Percentiles rank a stretch among this genome's conserved stretches.
Conservation (phyloP, 2,329 filamentous ascomycete genomes). For the Myriosclerotinia duriaeana region DNA sequence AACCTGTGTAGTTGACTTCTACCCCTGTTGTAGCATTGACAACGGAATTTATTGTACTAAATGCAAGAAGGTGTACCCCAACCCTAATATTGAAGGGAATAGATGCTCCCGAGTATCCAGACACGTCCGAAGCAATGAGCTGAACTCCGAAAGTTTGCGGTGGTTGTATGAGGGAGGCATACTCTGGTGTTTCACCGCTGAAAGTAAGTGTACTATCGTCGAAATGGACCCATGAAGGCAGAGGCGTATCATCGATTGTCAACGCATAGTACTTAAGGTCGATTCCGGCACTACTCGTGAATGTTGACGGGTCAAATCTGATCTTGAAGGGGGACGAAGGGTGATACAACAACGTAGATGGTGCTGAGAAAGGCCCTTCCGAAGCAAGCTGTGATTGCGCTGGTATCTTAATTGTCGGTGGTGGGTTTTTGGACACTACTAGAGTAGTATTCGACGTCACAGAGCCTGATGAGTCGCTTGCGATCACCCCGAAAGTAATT, state of each 20-base stretch:
- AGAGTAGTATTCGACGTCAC: slow-evolving; percentile 66
- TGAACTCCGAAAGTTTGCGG: slow-evolving; percentile 72
- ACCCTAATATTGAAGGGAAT: slow-evolving; percentile 70
- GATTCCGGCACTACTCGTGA: slow-evolving; percentile 47
- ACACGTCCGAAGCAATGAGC: slow-evolving; percentile 74
- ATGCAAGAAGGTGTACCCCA: slow-evolving; percentile 66
- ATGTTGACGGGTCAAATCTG: slow-evolving; percentile 58
- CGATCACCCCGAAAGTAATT: slow-evolving; percentile 60
- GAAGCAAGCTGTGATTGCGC: slow-evolving; percentile 57
- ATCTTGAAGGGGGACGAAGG: slow-evolving; percentile 55
- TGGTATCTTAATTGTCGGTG: slow-evolving; percentile 56
- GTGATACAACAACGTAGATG: slow-evolving; percentile 57
- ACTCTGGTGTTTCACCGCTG: slow-evolving; percentile 66
- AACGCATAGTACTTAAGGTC: slow-evolving; percentile 73
- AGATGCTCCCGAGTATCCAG: slow-evolving; percentile 70
- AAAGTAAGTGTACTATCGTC: slow-evolving; percentile 64
- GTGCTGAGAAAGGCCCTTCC: slow-evolving; percentile 60
- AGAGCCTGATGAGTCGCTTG: slow-evolving; percentile 64
- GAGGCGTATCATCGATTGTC: slow-evolving; percentile 72
- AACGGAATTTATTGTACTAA: slow-evolving; percentile 55
- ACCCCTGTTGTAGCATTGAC: slow-evolving; percentile 58
- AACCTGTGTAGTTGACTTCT: slow-evolving; percentile 52
- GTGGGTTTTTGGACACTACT: slow-evolving; percentile 61
- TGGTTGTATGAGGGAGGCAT: slow-evolving; percentile 61
- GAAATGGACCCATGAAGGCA: slow-evolving; percentile 85